These are phyloP conservation scores for Leishmania tropica DNA, from an alignment of 208 protist genomes.

Conservation along the genomic window DNA sequence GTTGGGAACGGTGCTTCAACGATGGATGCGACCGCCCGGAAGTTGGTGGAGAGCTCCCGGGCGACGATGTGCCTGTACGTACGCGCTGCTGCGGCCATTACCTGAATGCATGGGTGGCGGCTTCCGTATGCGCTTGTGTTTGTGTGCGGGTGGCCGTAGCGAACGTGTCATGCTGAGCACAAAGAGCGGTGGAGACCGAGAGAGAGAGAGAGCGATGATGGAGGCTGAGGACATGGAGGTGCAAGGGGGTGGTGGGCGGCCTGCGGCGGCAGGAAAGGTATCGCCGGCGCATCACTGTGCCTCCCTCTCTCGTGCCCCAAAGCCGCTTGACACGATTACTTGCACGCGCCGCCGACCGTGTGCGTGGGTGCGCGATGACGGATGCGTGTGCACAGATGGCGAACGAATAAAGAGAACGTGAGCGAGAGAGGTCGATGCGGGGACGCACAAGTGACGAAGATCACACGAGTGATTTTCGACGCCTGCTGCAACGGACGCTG, in stretches of 20 bases:
- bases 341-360: no score
- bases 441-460: background rate
- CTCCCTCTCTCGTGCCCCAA: background rate
- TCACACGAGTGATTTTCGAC: background rate
- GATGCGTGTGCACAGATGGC: no score
- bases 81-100: conserved; percentile 16
- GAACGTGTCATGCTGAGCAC: background rate
- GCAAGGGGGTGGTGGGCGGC: background rate
- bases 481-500: no score
- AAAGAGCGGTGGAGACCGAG: background rate
- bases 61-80: conserved; percentile 72
- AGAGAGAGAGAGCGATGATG: background rate
- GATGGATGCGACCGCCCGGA: conserved; percentile 63
- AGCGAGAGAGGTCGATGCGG: background rate
- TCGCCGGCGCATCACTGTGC: background rate
- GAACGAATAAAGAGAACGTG: background rate
- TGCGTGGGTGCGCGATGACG: no score
- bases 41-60: conserved; percentile 65
- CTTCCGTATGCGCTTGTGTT: background rate
- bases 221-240: background rate
- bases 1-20: conserved; percentile 33
- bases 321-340: no score
- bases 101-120: background rate
- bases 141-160: background rate
- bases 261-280: no score